Evolutionary conservation across 2,329 filamentous ascomycete species (phyloP).

Genomic region (Metarhizium sp.): DNA sequence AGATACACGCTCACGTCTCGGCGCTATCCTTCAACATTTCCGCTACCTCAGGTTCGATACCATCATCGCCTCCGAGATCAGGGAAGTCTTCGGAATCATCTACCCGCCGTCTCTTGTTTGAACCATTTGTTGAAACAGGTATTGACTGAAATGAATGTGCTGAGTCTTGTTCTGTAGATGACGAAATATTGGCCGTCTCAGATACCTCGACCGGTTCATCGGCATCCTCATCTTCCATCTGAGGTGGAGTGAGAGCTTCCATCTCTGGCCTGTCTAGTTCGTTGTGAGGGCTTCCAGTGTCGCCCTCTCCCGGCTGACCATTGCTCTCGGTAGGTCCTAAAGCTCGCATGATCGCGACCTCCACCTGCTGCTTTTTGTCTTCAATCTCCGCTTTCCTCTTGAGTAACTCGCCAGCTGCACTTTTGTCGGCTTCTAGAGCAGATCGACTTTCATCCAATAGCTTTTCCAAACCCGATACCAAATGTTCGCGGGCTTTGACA

Average conservation of each 20-base stretch:
- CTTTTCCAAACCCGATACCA: conserved; percentile 75
- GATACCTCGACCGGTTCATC: conserved; percentile 9
- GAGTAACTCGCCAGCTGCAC: conserved; percentile 52
- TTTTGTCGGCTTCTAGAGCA: conserved; percentile 61
- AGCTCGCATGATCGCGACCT: conserved; percentile 82
- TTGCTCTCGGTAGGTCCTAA: conserved; percentile 52
- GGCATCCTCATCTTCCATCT: conserved; percentile 35
- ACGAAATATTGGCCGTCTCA: conserved; percentile 7
- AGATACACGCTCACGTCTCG: not conserved
- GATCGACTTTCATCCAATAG: conserved; percentile 65
- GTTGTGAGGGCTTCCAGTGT: conserved; percentile 34
- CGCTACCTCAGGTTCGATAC: conserved; percentile 46
- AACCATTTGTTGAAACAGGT: conserved; percentile 39
- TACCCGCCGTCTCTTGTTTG: conserved; percentile 47
- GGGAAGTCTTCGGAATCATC: conserved; percentile 43
- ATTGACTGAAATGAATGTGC: conserved; percentile 39
- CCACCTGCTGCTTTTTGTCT: conserved; percentile 76
- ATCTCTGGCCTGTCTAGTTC: conserved; percentile 70
- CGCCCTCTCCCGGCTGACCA: conserved; percentile 35
- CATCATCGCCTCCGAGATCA: conserved; percentile 44
- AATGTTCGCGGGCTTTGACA: conserved; percentile 70
- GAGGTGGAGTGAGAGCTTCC: conserved; percentile 78
- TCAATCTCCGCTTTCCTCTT: conserved; percentile 66
- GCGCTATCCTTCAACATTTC: conserved; percentile 41
- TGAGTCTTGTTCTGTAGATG: conserved; percentile 24